phyloP scores from a whole-genome alignment of 805 yeast genomes.

The Yamadazyma endophytica region DNA sequence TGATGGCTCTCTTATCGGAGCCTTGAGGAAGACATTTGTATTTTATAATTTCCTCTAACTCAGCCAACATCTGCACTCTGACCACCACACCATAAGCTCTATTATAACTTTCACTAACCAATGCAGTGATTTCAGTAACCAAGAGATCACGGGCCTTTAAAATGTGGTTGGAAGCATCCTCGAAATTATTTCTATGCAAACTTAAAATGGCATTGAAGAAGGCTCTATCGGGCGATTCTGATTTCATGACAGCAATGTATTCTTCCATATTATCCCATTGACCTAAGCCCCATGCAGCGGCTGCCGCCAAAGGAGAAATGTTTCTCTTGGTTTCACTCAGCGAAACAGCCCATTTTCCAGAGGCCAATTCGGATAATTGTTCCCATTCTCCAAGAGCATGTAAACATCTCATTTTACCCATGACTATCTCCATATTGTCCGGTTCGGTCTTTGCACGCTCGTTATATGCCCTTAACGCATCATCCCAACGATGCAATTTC shows the following conservation, averaged over 20 bases:
- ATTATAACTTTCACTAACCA: constrained; percentile 92
- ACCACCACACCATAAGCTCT: constrained; percentile 97
- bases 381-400: constrained; percentile 99
- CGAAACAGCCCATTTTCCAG: constrained; percentile 76
- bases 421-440: constrained; percentile 78
- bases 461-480: constrained; percentile 86
- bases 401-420: constrained; percentile 97
- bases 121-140: constrained; percentile 89
- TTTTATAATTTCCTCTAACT: constrained; percentile 87
- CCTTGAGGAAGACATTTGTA: constrained; percentile 83
- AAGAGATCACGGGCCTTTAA: constrained; percentile 80
- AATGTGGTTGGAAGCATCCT: constrained; percentile 75
- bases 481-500: constrained; percentile 96
- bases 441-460: constrained; percentile 64
- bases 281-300: constrained; percentile 97
- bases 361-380: constrained; percentile 77
- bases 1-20: constrained; percentile 70
- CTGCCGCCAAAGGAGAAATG: constrained; percentile 97
- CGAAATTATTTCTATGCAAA: constrained; percentile 81
- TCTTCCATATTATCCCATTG: constrained; percentile 96
- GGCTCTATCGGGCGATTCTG: constrained; percentile 90
- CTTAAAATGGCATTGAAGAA: constrained; percentile 89
- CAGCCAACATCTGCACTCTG: constrained; percentile 95
- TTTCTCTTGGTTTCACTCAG: constrained; percentile 70
- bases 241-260: constrained; percentile 83